Base-by-base conservation (phyloP, 331 rosid genomes). In the Acacia concinna region DNA sequence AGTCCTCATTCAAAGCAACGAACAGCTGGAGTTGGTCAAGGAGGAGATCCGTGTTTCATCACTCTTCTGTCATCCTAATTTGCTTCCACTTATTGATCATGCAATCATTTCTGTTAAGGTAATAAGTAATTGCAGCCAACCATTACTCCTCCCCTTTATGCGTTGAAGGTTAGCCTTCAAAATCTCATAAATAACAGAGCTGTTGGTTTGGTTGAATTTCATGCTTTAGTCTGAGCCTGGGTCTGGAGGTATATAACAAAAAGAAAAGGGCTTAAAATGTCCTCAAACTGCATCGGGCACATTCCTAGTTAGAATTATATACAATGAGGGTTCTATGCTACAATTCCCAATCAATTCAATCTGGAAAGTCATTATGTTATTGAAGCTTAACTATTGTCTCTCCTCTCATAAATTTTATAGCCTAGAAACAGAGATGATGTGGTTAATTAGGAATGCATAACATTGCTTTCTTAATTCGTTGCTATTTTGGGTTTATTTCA, bases 51-150 rank as follows among this genome's bases (percentile, higher is more conserved):
- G 90, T 25, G 94, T 92, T 76, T 94, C 97, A 9, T 94, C 98
- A 1, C 85, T 94, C 72, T 94, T 94, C 84, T 87, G 84, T 85
- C 99, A 95, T 79, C 94, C 96, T 15, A 95, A 93, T 86, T 85
- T 95, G 79, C 99, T 93, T 44, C 99, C 99, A n/a, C 99, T 95
- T 86, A 94, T 95, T 83, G 98, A 95, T 84, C 97, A 95, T 85
- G 98, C 99, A 54, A 86, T 93, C 65, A 93, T 95, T 78, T 79
- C 98, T 51, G 92, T 90, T 35, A 91, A 93, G 96, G 99, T 95
- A 75, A 66, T 77, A 34, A 76, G 68, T 78, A 49, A 40, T 63
- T 47, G 37, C 73, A 11, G 71, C 49, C 69, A 59, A 68, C 51
- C 1, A 31, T 15, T 12, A 25, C 2, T 73, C 64, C n/a, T 51